A percentile compares a stretch with the other conserved stretches of the same genome.
Conservation (phyloP, 148 eudicot species). For the Rhododendron ferrugineum region DNA sequence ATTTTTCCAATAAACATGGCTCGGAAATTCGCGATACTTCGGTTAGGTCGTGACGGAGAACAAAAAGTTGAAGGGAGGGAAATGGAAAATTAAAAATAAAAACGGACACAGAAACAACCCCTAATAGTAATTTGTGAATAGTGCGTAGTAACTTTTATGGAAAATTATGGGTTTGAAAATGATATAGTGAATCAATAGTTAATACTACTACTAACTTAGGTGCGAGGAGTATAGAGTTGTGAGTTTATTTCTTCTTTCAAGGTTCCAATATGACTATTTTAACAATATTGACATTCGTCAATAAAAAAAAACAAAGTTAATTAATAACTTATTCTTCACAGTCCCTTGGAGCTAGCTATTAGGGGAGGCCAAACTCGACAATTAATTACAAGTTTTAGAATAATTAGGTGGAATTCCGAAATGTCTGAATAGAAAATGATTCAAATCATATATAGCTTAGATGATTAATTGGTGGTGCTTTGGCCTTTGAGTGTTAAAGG, state of each 20-base stretch:
- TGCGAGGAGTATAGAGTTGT: too few species aligned
- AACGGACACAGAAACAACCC: too few species aligned
- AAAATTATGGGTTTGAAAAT: background rate
- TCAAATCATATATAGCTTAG: background rate
- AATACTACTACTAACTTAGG: background rate
- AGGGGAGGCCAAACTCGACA: background rate
- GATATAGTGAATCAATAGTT: background rate
- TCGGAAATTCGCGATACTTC: background rate
- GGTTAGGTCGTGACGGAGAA: background rate
- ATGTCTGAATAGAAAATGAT: background rate
- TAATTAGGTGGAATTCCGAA: background rate
- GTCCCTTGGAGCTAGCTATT: background rate
- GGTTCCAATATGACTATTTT: too few species aligned
- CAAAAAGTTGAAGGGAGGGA: background rate
- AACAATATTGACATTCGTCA: too few species aligned
- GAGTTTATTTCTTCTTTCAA: too few species aligned
- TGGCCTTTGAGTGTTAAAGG: background rate
- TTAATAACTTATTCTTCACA: too few species aligned
- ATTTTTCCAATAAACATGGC: background rate
- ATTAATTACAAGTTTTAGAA: background rate
- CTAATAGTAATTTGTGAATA: background rate
- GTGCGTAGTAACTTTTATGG: too few species aligned
- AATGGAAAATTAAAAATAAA: background rate
- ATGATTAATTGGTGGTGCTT: background rate
- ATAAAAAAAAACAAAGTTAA: too few species aligned